Evolutionary conservation across 192 early-diverging fungal species (phyloP), one percentile per base, ranked within the genome.

Genomic region (Spizellomyces punctatus): DNA sequence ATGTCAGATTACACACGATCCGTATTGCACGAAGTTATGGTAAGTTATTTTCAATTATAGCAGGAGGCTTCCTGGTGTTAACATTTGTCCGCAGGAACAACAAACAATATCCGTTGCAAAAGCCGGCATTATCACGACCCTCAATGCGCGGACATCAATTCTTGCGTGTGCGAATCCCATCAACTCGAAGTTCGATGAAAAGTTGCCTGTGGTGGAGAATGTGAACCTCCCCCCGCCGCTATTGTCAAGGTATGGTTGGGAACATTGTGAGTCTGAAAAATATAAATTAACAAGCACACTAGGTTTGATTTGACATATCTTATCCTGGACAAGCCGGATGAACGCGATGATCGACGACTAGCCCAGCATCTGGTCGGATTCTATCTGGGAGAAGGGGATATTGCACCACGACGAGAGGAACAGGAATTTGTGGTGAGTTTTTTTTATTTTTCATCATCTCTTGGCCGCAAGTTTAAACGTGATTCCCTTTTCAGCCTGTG

Each of bases 81-180:
- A 12, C 42, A 46, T 12, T 16, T 63, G 72, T 64, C 45, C 27
- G 27, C 27, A 36, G 27, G 96, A 98, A 84, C 96, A 98, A 83
- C 96, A 98, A 86, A 98, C 96, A 0, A 90, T 99, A 19, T 97
- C 94, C 10, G 92, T 99, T 14, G 96, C 97, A 52, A 99, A 99
- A 84, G 97, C 97, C 44, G 97, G 97, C 36, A 97, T 99, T 72
- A 96, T 98, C 75, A 96, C 96, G 5, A 97, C 95, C 8, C 82
- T 99, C 21, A 99, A 99, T 80, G 96, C 97, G 10, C 86, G 97
- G 64, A 95, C 95, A 22, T 97, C 96, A 2, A 93, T 99, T 50
- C 78, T 98, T 58, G 97, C 97, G 0, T 89, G 88, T 22, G 96
- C 97, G 41, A 99, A 99, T 75, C 97, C 97, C 6, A 91, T 96